phyloP scores from a whole-genome alignment of 768 basidiomycete genomes.

The Harrya chromipes region DNA sequence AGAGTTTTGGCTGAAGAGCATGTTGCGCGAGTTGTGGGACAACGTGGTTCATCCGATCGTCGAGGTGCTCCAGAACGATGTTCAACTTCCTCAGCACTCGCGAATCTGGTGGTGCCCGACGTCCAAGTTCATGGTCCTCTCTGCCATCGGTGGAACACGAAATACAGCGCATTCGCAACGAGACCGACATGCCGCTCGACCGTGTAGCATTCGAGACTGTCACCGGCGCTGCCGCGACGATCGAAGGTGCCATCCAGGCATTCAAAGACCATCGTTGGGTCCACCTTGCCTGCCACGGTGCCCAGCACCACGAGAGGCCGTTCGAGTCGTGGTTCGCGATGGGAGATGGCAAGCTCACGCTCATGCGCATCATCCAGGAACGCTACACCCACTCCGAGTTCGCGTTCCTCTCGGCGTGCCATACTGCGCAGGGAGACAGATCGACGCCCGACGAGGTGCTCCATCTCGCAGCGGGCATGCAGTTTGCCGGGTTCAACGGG shows the following conservation, averaged over 20 bases:
- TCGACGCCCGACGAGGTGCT: background rate
- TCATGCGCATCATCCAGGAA: too few species aligned
- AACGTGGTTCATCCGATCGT: background rate
- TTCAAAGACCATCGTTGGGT: too few species aligned
- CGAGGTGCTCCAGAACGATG: background rate
- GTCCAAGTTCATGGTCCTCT: background rate
- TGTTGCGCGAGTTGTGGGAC: background rate
- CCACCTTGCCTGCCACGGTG: too few species aligned
- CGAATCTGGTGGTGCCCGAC: too few species aligned
- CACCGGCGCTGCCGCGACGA: too few species aligned
- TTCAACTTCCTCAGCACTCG: too few species aligned
- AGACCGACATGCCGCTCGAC: background rate
- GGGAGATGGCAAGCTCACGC: too few species aligned
- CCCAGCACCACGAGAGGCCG: too few species aligned
- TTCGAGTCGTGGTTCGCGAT: too few species aligned
- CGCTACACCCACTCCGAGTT: background rate
- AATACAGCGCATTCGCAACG: background rate
- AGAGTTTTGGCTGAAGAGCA: background rate
- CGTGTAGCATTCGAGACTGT: background rate
- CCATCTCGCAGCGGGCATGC: background rate
- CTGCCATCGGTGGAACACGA: background rate
- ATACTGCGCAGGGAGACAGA: background rate
- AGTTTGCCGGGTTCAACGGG: background rate
- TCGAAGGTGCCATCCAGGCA: too few species aligned
- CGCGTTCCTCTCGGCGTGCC: background rate